Percentiles rank a stretch among this genome's conserved stretches.
These are phyloP conservation scores for Quercus cerris DNA, from an alignment of 306 rosid species.

Conservation along the genomic window DNA sequence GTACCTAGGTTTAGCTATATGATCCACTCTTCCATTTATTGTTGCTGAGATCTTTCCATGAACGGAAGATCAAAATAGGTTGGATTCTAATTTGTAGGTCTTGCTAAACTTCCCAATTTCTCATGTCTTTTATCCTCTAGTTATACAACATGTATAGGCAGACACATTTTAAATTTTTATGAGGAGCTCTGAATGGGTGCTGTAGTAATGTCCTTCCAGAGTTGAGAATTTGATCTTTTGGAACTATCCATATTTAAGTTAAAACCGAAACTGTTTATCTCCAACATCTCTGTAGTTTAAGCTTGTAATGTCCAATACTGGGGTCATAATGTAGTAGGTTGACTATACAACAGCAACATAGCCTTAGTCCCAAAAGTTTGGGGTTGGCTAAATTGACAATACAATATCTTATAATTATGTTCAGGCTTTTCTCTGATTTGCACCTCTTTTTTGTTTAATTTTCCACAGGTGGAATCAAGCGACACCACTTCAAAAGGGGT, in stretches of 20 bases:
- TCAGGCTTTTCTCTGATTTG: neutral
- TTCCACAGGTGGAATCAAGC: constrained; percentile 78
- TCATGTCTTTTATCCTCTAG: neutral
- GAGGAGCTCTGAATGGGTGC: neutral
- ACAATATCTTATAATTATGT: neutral
- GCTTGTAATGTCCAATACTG: neutral
- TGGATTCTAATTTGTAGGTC: no score
- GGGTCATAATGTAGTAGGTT: neutral
- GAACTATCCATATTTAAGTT: neutral
- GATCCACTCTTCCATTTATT: neutral
- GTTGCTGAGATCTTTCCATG: neutral
- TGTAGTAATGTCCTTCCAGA: neutral
- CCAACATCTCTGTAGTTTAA: neutral
- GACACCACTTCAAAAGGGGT: constrained; percentile 83
- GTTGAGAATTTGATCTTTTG: neutral
- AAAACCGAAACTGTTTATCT: no score
- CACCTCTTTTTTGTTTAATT: neutral
- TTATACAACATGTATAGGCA: neutral
- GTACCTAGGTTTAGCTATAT: neutral
- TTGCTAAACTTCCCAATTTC: neutral
- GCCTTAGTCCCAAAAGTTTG: no score
- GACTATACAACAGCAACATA: neutral
- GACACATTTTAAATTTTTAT: neutral
- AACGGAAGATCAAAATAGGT: neutral
- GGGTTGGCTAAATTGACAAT: neutral